Percentiles rank a stretch among this genome's conserved stretches.
Conservation (phyloP, 2,329 filamentous ascomycete species). For the Penicillium vulpinum region DNA sequence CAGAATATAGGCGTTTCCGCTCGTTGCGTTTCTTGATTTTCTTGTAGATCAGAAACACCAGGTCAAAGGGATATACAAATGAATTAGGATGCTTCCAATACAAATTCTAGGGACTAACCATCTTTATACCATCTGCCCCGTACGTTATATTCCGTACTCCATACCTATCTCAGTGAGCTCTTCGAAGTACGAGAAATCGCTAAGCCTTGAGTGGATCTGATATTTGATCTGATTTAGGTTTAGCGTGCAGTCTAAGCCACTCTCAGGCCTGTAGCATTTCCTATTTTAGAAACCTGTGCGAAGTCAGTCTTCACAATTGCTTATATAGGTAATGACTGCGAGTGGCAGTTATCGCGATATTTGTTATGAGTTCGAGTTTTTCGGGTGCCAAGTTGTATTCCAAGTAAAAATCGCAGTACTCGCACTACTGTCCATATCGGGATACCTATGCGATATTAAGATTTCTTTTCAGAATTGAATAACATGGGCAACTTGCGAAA, state of each 20-base stretch:
- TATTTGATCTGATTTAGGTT: background rate
- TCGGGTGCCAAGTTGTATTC: background rate
- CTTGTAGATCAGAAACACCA: background rate
- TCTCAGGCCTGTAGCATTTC: background rate
- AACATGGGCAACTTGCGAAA: background rate
- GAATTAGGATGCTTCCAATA: background rate
- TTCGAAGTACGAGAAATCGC: background rate
- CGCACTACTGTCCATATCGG: background rate
- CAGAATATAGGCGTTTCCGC: background rate
- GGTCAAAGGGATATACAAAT: background rate
- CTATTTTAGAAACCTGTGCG: background rate
- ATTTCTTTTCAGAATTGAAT: background rate
- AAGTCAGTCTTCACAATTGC: background rate
- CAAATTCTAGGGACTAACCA: background rate
- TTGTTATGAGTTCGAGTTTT: background rate
- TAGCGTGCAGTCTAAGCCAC: background rate
- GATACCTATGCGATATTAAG: background rate
- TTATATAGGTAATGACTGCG: background rate
- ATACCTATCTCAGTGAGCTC: no score
- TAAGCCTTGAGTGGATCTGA: background rate
- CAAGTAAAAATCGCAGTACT: background rate
- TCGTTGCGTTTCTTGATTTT: background rate
- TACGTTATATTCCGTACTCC: no score
- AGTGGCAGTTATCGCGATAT: background rate
- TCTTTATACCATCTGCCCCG: background rate